Base-by-base conservation (phyloP, 2,329 filamentous ascomycete genomes). In the Exophiala lecanii-corni region DNA sequence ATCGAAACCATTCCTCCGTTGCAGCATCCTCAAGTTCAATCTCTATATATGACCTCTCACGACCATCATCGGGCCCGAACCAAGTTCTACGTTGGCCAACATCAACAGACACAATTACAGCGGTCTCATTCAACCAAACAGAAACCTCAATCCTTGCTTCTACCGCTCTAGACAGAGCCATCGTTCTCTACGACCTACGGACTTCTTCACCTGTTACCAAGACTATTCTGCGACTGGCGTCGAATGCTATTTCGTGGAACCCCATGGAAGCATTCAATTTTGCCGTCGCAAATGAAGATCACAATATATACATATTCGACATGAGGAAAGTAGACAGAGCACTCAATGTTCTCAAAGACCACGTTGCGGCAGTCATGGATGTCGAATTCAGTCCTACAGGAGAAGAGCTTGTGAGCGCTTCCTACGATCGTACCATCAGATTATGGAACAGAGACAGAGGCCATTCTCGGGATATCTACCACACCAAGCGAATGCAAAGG, bases 251-350 rank as follows among this genome's bases (percentile, higher is more conserved):
- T 39, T 76, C 84, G 32, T 98, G 91, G 88, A 96, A 96, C 55
- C 92, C 92, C 0, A 92, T 96, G 83, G 89, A 95, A 65, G 86
- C 89, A 5, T 94, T 94, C 73, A 95, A 97, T 68, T 83, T 97
- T 59, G 91, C 89, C 12, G 81, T 89, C 20, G 92, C 87, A 9
- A 94, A 86, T 56, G 92, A 98, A 71, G 92, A 97, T 60, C 91
- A 96, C 69, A 94, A 94, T 64, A 76, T 85, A 53, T 87, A 89
- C 60, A 77, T 96, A 48, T 98, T 98, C 59, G 92, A 98, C 65
- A 94, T 94, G 79, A 79, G 92, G 56, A 91, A 88, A 61, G 84
- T 95, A 63, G 81, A 86, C 55, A 82, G 88, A 50, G 87, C 91
- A 0, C 70, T 94, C 48, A 96, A 97, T 61, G 81, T 96, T 6